A percentile compares a stretch with the other conserved stretches of the same genome.
Evolutionary conservation across 106 monocot species (phyloP).

Genomic region (Allium sativum): DNA sequence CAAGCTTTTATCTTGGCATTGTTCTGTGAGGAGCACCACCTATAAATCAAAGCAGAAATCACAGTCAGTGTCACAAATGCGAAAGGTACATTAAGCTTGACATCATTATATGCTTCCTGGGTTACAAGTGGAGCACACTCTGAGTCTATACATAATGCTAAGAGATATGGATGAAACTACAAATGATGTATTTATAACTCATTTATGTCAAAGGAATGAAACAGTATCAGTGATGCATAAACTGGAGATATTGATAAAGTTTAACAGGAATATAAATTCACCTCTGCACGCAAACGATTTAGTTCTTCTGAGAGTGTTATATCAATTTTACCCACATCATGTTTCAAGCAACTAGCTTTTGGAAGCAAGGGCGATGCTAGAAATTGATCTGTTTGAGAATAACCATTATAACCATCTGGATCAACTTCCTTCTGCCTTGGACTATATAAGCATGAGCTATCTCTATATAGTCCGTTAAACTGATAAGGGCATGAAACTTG

Average conservation of each 20-base stretch:
- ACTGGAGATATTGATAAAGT: neutral
- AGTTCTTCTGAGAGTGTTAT: slow-evolving; percentile 26
- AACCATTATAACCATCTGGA: slow-evolving; percentile 7
- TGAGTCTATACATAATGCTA: too few species aligned
- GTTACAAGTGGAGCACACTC: too few species aligned
- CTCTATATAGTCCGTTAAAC: slow-evolving; percentile 18
- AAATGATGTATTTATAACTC: too few species aligned
- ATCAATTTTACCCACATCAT: slow-evolving; percentile 22
- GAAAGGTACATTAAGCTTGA: neutral
- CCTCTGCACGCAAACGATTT: slow-evolving; percentile 21
- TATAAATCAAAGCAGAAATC: slow-evolving; percentile 3
- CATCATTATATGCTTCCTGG: too few species aligned
- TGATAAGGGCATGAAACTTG: slow-evolving; percentile 57
- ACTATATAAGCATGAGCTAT: slow-evolving; percentile 5
- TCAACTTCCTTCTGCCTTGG: slow-evolving; percentile 7
- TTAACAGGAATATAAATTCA: slow-evolving; percentile 4
- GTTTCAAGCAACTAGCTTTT: slow-evolving; percentile 12
- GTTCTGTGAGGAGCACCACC: slow-evolving; percentile 29
- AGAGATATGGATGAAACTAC: too few species aligned
- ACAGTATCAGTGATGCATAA: too few species aligned
- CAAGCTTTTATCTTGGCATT: slow-evolving; percentile 45
- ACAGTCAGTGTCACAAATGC: neutral
- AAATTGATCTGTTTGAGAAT: neutral
- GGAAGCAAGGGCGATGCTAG: slow-evolving; percentile 6
- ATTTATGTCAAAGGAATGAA: too few species aligned